Conservation (phyloP, 1,284 basidiomycete genomes). For the Taiwanofungus camphoratus region DNA sequence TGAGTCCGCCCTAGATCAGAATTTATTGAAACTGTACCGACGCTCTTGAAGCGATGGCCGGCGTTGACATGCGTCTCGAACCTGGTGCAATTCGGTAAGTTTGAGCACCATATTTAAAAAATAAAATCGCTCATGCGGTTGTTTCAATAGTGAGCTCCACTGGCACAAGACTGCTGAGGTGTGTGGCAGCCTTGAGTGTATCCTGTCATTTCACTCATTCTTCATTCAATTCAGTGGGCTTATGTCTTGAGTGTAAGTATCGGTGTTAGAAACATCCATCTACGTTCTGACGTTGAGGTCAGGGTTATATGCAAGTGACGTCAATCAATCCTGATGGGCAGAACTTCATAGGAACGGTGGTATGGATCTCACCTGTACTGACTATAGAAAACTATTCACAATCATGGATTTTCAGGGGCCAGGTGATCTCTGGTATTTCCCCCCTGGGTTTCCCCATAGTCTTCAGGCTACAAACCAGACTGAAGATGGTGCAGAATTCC, state of each 20-base stretch:
- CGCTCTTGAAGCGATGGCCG: constrained; percentile 44
- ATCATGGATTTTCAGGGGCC: constrained; percentile 20
- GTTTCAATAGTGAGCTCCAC: constrained; percentile 51
- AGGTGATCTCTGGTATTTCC: constrained; percentile 59
- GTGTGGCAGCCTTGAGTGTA: constrained; percentile 12
- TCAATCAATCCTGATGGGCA: constrained; percentile 54
- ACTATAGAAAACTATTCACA: background rate
- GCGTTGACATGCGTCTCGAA: constrained; percentile 67
- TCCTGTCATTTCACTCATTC: background rate
- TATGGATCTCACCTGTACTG: no score
- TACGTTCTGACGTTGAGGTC: background rate
- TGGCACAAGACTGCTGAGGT: constrained; percentile 70
- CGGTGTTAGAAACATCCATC: background rate
- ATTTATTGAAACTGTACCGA: no score
- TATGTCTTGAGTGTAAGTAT: constrained; percentile 50
- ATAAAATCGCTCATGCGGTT: background rate
- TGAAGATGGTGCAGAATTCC: constrained; percentile 59
- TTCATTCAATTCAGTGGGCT: constrained; percentile 45
- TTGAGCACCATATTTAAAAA: background rate
- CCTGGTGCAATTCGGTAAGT: constrained; percentile 55
- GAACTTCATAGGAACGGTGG: constrained; percentile 54
- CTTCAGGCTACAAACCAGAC: constrained; percentile 57
- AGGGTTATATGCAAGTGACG: constrained; percentile 62
- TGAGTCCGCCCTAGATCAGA: no score
- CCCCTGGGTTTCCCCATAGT: constrained; percentile 48